phyloP scores from a whole-genome alignment of 75 land plant species.

The Cunninghamia lanceolata region DNA sequence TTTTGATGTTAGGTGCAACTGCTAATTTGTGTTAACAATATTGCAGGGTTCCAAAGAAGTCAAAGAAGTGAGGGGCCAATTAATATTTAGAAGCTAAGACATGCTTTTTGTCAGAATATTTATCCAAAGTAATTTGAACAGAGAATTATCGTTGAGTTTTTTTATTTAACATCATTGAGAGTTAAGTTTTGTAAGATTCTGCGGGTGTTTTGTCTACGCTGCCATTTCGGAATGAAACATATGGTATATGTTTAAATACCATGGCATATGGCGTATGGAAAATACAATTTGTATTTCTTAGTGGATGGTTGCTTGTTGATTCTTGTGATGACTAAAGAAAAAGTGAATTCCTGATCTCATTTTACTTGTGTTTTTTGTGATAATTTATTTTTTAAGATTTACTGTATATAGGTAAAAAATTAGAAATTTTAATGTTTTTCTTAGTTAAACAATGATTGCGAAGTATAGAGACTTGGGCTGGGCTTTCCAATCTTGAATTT shows the following conservation, averaged over 20 bases:
- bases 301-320: neutral
- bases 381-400: neutral
- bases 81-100: neutral
- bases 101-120: neutral
- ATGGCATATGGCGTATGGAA: neutral
- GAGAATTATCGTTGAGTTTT: neutral
- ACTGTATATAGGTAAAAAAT: neutral
- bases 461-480: neutral
- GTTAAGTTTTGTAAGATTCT: conserved; percentile 1
- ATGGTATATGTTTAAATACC: neutral
- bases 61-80: conserved; percentile 4
- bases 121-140: neutral
- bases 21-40: neutral
- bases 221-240: neutral
- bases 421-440: neutral
- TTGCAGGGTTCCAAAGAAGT: conserved; percentile 10
- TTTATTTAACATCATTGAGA: neutral
- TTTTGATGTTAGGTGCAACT: neutral
- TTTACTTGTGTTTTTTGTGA: neutral
- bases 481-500: neutral
- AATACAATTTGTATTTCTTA: neutral
- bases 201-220: neutral
- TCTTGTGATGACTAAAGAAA: neutral
- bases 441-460: neutral
- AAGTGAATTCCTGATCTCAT: neutral